Percentiles rank a stretch among this genome's conserved stretches.
These are phyloP conservation scores for Tuctoria greenei DNA, from an alignment of 176 grass and related monocot species.

Conservation along the genomic window DNA sequence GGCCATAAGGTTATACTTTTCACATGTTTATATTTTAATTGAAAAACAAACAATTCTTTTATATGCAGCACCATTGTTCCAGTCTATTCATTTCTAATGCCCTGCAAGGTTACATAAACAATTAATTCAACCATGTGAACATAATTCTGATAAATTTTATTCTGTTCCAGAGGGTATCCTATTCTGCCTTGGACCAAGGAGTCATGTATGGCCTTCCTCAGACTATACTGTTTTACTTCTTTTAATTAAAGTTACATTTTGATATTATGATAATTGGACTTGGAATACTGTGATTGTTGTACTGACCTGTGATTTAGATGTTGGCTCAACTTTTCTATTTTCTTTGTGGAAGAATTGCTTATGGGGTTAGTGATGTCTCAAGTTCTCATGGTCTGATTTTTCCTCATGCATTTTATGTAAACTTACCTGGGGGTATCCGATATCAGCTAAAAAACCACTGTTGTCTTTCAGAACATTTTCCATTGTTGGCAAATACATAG, in stretches of 20 bases:
- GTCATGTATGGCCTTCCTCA: constrained; percentile 60
- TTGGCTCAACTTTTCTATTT: constrained; percentile 12
- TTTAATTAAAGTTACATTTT: constrained; percentile 14
- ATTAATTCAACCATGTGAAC: constrained; percentile 8
- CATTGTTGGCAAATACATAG: constrained; percentile 10
- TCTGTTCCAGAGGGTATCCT: constrained; percentile 76
- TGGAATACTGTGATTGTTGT: neutral
- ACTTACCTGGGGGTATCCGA: constrained; percentile 14
- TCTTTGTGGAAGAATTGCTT: constrained; percentile 13
- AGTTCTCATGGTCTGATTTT: neutral
- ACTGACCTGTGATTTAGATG: constrained; percentile 14
- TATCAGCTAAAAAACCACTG: constrained; percentile 3
- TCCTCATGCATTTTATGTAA: neutral
- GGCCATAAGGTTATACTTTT: neutral
- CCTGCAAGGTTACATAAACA: constrained; percentile 13
- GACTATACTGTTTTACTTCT: constrained; percentile 8
- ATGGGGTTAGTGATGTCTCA: constrained; percentile 5
- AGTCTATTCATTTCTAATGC: constrained; percentile 1
- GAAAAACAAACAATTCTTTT: neutral
- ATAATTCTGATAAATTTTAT: constrained; percentile 38
- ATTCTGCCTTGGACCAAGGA: constrained; percentile 53
- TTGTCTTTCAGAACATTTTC: constrained; percentile 3
- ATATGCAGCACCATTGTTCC: constrained; percentile 12
- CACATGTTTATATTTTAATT: neutral
- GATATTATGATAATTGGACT: neutral